These are phyloP conservation scores for Ilex asprella DNA, from an alignment of 257 asterid species.

Conservation along the genomic window DNA sequence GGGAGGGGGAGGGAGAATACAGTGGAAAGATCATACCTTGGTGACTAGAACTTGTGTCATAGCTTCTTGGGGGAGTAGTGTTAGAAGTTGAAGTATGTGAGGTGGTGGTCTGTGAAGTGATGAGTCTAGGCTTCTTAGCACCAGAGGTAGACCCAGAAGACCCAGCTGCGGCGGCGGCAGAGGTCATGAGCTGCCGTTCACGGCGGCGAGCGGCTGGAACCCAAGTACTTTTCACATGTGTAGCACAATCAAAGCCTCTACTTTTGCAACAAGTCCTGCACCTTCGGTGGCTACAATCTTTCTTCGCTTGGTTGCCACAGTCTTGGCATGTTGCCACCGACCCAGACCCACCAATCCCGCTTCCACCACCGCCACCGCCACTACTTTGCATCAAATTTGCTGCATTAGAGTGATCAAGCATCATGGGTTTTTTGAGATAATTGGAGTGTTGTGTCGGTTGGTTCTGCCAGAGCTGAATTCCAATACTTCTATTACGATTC, in stretches of 20 bases:
- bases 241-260: slow-evolving; percentile 48
- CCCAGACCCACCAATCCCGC: slow-evolving; percentile 23
- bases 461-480: slow-evolving; percentile 48
- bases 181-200: slow-evolving; percentile 44
- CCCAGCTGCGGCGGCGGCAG: slow-evolving; percentile 30
- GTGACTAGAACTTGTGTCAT: slow-evolving; percentile 59
- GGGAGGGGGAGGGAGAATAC: background rate
- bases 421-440: slow-evolving; percentile 22
- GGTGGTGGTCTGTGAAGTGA: slow-evolving; percentile 50
- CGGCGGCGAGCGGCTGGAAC: slow-evolving; percentile 74
- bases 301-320: slow-evolving; percentile 70
- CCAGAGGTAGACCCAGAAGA: slow-evolving; percentile 59
- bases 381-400: slow-evolving; percentile 1
- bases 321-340: slow-evolving; percentile 45
- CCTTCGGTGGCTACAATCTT: slow-evolving; percentile 50
- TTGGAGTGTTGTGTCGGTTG: slow-evolving; percentile 24
- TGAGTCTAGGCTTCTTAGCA: slow-evolving; percentile 55
- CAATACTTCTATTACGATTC: slow-evolving; percentile 19
- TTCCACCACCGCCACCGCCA: slow-evolving; percentile 7
- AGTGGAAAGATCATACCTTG: slow-evolving; percentile 33
- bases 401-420: slow-evolving; percentile 15
- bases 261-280: slow-evolving; percentile 65
- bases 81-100: slow-evolving; percentile 78
- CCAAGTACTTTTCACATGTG: slow-evolving; percentile 71
- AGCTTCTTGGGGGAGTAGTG: slow-evolving; percentile 61